Percentiles rank a stretch among this genome's conserved stretches.
Evolutionary conservation across 192 early-diverging fungal species (phyloP).

Genomic region (Phycomyces blakesleeanus): DNA sequence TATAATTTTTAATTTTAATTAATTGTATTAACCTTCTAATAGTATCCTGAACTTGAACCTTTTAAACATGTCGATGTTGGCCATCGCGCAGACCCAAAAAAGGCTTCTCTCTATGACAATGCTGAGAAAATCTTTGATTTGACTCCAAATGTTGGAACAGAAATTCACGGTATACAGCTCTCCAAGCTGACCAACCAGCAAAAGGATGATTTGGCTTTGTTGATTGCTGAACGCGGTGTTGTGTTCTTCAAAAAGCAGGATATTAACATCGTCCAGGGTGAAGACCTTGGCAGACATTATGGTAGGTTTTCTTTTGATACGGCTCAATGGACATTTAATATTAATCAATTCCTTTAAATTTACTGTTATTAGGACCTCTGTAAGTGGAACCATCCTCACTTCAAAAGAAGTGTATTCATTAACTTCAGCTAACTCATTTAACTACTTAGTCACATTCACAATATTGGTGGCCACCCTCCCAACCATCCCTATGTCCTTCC

Average conservation of each 20-base stretch:
- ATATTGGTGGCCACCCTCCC: conserved; percentile 16
- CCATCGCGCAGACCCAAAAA: conserved; percentile 25
- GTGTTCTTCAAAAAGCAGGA: conserved; percentile 36
- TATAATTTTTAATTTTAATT: too few species aligned
- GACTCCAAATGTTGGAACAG: conserved; percentile 33
- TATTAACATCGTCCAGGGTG: conserved; percentile 19
- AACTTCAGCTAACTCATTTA: background rate
- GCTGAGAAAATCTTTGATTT: conserved; percentile 25
- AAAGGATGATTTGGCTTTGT: conserved; percentile 30
- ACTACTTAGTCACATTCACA: conserved; percentile 15
- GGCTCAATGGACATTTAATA: conserved; percentile 1
- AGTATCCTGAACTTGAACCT: conserved; percentile 15
- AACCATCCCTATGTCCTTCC: conserved; percentile 22
- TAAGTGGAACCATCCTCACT: background rate
- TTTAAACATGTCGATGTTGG: conserved; percentile 33
- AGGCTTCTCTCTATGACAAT: conserved; percentile 18
- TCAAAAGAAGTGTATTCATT: background rate
- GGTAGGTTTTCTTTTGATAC: conserved; percentile 20
- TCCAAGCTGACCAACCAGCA: conserved; percentile 30
- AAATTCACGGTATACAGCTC: conserved; percentile 32
- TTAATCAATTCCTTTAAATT: conserved; percentile 1
- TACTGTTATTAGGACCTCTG: conserved; percentile 14
- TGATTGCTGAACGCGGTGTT: conserved; percentile 37
- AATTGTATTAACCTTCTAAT: too few species aligned
- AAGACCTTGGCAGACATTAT: conserved; percentile 29